Evolutionary conservation across 2,329 filamentous ascomycete species (phyloP).

Genomic region (Scolecobasidium constrictum): DNA sequence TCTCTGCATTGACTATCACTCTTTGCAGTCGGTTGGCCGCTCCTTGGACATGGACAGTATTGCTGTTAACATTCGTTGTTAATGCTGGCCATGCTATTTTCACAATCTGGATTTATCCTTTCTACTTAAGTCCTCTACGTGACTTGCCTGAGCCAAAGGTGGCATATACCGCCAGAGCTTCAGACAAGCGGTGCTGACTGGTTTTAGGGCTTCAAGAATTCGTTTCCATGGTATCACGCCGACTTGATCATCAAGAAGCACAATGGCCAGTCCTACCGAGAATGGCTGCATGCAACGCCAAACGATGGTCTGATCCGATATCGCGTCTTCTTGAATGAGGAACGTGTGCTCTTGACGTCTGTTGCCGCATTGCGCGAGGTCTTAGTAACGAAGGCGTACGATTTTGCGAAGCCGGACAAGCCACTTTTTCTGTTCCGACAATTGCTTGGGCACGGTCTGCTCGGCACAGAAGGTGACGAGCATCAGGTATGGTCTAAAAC

Average conservation of each 20-base stretch:
- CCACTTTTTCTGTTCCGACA: slow-evolving; percentile 23
- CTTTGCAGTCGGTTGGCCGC: too few relatives aligned
- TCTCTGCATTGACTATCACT: too few relatives aligned
- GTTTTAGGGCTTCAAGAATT: too few relatives aligned
- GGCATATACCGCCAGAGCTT: too few relatives aligned
- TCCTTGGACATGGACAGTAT: too few relatives aligned
- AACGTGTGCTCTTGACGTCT: slow-evolving; percentile 33
- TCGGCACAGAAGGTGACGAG: slow-evolving; percentile 79
- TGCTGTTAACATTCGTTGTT: too few relatives aligned
- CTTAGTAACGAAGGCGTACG: slow-evolving; percentile 38
- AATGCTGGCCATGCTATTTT: slow-evolving; percentile 6
- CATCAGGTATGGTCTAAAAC: slow-evolving; percentile 48
- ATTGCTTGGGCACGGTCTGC: slow-evolving; percentile 57
- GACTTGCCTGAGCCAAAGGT: slow-evolving; percentile 44
- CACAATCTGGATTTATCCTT: slow-evolving; percentile 42
- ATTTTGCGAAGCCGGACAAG: slow-evolving; percentile 36
- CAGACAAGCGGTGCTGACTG: too few relatives aligned
- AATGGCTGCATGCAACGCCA: slow-evolving; percentile 41
- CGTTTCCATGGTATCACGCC: slow-evolving; percentile 31
- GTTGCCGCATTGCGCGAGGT: slow-evolving; percentile 38
- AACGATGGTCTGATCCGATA: slow-evolving; percentile 46
- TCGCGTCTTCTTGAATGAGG: slow-evolving; percentile 34
- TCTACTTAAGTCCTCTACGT: slow-evolving; percentile 46
- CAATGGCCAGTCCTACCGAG: slow-evolving; percentile 30
- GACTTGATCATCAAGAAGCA: slow-evolving; percentile 28